Percentiles rank a stretch among this genome's conserved stretches.
Evolutionary conservation across 306 rosid genomes (phyloP).

Genomic region (Senna siamea): DNA sequence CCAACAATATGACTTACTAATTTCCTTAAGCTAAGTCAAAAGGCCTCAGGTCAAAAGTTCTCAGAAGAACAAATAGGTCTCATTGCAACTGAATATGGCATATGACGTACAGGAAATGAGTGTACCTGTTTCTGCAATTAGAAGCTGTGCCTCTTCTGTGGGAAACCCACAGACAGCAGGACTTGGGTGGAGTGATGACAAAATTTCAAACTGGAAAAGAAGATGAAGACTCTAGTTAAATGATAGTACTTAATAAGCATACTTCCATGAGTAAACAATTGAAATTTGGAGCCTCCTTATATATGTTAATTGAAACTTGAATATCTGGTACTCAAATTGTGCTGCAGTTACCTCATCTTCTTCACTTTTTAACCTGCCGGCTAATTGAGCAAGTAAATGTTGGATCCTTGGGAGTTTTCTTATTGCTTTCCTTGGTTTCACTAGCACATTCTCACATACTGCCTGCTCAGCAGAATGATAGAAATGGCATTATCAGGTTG

Average conservation of each 20-base stretch:
- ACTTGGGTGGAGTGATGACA: constrained; percentile 92
- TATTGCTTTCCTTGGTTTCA: constrained; percentile 73
- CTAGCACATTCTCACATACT: constrained; percentile 65
- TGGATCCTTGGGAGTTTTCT: constrained; percentile 86
- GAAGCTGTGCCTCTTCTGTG: constrained; percentile 78
- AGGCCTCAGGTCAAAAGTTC: neutral
- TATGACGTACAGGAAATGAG: constrained; percentile 5
- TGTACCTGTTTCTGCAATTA: constrained; percentile 86
- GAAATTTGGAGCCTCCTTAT: constrained; percentile 20
- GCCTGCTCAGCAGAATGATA: constrained; percentile 53
- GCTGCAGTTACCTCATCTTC: constrained; percentile 81
- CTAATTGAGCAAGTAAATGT: constrained; percentile 79
- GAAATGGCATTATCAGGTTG: neutral
- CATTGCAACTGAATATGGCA: neutral
- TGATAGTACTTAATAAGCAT: constrained; percentile 16
- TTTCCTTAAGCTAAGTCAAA: neutral
- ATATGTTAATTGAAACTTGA: neutral
- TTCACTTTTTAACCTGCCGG: constrained; percentile 69
- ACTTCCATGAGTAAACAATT: constrained; percentile 15
- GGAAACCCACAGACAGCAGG: constrained; percentile 99
- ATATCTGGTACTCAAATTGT: constrained; percentile 13
- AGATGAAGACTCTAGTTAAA: constrained; percentile 22
- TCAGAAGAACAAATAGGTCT: constrained; percentile 22
- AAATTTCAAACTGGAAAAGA: constrained; percentile 65
- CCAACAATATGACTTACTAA: no score